Conservation (phyloP, 2,329 filamentous ascomycete genomes). For the Didymella pomorum region DNA sequence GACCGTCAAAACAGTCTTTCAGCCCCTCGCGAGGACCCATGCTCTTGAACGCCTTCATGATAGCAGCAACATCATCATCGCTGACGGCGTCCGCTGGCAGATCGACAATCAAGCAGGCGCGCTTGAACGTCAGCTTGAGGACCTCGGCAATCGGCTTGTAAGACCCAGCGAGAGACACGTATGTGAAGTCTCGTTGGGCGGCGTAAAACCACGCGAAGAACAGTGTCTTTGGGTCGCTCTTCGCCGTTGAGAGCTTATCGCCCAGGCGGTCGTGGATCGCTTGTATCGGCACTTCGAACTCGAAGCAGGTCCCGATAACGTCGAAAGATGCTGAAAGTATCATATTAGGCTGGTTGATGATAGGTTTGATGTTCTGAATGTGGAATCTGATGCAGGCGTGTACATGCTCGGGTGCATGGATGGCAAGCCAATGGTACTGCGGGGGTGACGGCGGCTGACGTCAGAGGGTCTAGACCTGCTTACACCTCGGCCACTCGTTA, state of each 20-base stretch:
- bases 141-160: conserved; percentile 37
- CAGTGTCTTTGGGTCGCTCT: conserved; percentile 32
- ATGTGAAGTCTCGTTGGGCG: conserved; percentile 40
- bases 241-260: conserved; percentile 22
- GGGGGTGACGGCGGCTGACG: conserved; percentile 9
- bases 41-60: conserved; percentile 36
- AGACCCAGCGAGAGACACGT: conserved; percentile 25
- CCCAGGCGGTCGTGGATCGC: conserved; percentile 30
- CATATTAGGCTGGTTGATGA: conserved; percentile 17
- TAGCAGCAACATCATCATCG: conserved; percentile 27
- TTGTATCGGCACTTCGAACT: conserved; percentile 29
- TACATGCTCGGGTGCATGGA: conserved; percentile 2
- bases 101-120: conserved; percentile 32
- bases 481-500: conserved; percentile 10
- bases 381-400: neutral
- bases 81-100: conserved; percentile 27
- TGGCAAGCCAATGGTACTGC: neutral
- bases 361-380: neutral
- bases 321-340: conserved; percentile 36
- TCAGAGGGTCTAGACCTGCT: conserved; percentile 24
- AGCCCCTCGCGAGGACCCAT: conserved; percentile 32
- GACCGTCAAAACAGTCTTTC: conserved; percentile 33
- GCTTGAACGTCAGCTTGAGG: conserved; percentile 30
- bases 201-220: conserved; percentile 43
- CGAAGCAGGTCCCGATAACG: conserved; percentile 39